phyloP scores from a whole-genome alignment of 805 yeast genomes.

The Babjeviella inositovora region DNA sequence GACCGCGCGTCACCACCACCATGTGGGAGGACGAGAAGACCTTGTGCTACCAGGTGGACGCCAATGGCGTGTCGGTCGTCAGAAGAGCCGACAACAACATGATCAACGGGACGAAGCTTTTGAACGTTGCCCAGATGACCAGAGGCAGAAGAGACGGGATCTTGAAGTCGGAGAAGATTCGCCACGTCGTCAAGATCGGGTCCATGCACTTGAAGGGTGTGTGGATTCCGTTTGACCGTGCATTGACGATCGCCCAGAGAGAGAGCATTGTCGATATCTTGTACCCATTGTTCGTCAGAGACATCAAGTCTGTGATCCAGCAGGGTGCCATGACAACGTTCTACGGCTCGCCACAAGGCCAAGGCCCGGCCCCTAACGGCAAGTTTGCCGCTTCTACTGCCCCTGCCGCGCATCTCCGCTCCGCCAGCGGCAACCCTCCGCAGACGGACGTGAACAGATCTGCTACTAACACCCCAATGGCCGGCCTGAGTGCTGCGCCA shows the following conservation, averaged over 20 bases:
- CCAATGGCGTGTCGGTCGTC: slow-evolving; percentile 65
- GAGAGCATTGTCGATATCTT: slow-evolving; percentile 57
- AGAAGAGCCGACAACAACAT: slow-evolving; percentile 75
- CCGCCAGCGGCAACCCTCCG: slow-evolving; percentile 2
- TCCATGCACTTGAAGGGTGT: slow-evolving; percentile 83
- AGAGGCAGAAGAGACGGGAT: slow-evolving; percentile 80
- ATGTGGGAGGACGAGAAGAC: slow-evolving; percentile 87
- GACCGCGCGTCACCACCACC: slow-evolving; percentile 69
- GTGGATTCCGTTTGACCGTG: slow-evolving; percentile 81
- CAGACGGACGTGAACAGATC: no score
- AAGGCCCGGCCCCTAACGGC: slow-evolving; percentile 2
- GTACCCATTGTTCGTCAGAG: slow-evolving; percentile 59
- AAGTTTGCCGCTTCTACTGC: slow-evolving; percentile 5
- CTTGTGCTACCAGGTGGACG: slow-evolving; percentile 73
- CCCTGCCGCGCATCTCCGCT: slow-evolving; percentile 2
- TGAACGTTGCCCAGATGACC: slow-evolving; percentile 79
- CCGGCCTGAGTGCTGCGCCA: slow-evolving; percentile 3
- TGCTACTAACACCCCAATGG: slow-evolving; percentile 1
- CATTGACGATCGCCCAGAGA: slow-evolving; percentile 64
- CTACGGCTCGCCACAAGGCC: slow-evolving; percentile 5
- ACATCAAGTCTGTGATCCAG: slow-evolving; percentile 35
- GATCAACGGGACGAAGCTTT: slow-evolving; percentile 73
- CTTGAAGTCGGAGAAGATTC: slow-evolving; percentile 55
- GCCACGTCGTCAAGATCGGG: slow-evolving; percentile 76
- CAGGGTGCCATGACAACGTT: slow-evolving; percentile 16